A percentile compares a stretch with the other conserved stretches of the same genome.
Evolutionary conservation across 768 basidiomycete genomes (phyloP).

Genomic region (Tricholoma sp.): DNA sequence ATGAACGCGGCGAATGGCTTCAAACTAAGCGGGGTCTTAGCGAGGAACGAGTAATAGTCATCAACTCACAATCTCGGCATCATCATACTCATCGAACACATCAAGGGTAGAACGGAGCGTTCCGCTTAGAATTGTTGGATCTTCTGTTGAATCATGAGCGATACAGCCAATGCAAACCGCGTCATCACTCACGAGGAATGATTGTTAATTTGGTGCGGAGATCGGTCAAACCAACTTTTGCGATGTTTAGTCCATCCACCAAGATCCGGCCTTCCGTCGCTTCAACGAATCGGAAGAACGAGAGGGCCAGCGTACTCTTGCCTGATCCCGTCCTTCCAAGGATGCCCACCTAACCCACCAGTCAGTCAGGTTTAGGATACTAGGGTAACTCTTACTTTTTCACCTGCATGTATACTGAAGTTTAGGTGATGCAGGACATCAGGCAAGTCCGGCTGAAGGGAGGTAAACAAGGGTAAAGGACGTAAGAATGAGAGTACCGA

Average conservation of each 20-base stretch:
- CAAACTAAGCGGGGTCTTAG: slow-evolving; percentile 43
- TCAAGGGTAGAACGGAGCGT: slow-evolving; percentile 77
- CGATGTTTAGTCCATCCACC: slow-evolving; percentile 77
- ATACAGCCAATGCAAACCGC: not conserved
- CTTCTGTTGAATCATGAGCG: slow-evolving; percentile 45
- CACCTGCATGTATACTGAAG: slow-evolving; percentile 67
- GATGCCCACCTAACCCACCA: slow-evolving; percentile 51
- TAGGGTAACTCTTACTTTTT: slow-evolving; percentile 50
- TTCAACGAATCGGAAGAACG: slow-evolving; percentile 88
- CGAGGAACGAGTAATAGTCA: not conserved
- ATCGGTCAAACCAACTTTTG: slow-evolving; percentile 75
- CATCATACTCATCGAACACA: slow-evolving; percentile 82
- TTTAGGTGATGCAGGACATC: slow-evolving; percentile 76
- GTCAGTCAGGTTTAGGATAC: not conserved
- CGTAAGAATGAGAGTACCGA: slow-evolving; percentile 28
- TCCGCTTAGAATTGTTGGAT: slow-evolving; percentile 84
- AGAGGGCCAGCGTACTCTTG: slow-evolving; percentile 74
- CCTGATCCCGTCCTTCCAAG: slow-evolving; percentile 71
- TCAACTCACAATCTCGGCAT: slow-evolving; percentile 66
- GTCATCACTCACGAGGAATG: slow-evolving; percentile 52
- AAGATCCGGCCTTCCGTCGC: slow-evolving; percentile 69
- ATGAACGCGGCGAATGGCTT: slow-evolving; percentile 80
- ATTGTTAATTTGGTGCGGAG: slow-evolving; percentile 67
- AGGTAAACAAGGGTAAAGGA: not conserved
- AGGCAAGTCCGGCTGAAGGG: slow-evolving; percentile 71